Base-by-base conservation (phyloP, 2,329 filamentous ascomycete genomes). In the Remersonia thermophila region DNA sequence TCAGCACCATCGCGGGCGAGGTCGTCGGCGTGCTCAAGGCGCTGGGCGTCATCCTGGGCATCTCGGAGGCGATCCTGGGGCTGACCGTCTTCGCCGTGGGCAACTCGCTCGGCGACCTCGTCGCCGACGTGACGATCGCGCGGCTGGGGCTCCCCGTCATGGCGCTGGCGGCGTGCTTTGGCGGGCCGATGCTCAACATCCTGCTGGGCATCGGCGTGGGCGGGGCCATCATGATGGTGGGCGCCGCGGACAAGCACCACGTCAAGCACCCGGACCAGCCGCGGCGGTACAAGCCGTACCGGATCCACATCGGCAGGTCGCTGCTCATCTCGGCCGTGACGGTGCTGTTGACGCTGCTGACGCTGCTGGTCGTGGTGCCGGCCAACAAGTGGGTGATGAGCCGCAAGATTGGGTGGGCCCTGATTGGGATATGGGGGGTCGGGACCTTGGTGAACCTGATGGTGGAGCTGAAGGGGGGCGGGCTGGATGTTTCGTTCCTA, bases 121-220 rank as follows among this genome's bases (percentile, higher is more conserved):
- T 98, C 8, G 89, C 91, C 12, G 83, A 98, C 55, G 83, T 96
- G 36, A 98, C 91, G 0, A 83, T 98, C 27, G 91, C 91, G 3
- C 76, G 84, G 25, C 73, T 98, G 3, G 91, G 91, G 3, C 95
- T 87, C 58, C 91, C 91, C 0, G 86, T 98, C 44, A 98, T 98
- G 91, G 91, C 91, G 27, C 52, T 80, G 67, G 87, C 83, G 25
- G 91, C 91, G 4, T 98, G 91, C 55, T 95, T 98, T 55, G 91
- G 91, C n/a, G 93, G 91, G 0, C 91, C 91, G 0, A 89, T 98
- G 85, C 72, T 98, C 28, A 98, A 98, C 51, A 98, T 98, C 44
- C 64, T 98, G 0, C 72, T 98, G 3, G 91, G 91, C 0, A 87
- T 98, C 35, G 91, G 91, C n/a, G 66, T 96, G 3, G 83, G 82